Evolutionary conservation across 2,329 filamentous ascomycete species (phyloP), one percentile per base, ranked within the genome.

Genomic region (Calonectria honghensis): DNA sequence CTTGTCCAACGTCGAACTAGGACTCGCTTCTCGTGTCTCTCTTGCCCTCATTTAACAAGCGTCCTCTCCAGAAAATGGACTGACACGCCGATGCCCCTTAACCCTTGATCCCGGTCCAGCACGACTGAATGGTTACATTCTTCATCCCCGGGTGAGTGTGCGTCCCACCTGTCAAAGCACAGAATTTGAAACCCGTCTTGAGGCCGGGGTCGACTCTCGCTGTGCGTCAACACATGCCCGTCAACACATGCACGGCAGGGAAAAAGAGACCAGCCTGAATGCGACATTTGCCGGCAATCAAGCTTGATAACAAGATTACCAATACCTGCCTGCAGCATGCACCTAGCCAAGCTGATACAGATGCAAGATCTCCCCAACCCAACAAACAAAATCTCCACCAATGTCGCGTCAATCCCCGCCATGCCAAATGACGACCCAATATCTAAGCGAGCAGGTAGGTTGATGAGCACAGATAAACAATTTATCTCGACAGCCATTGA

Each of bases 121-220:
- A n/a, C 45, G 65, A 73, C 59, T 73, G 65, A 57, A 65, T 39
- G 45, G 71, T 73, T 65, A 69, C 57, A 73, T 65, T 65, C 45
- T 63, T 52, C 27, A 14, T 66, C 64, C 64, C 41, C 20, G 32
- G 9, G 61, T 27, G 32, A 61, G 37, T 29, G 27, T 59, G 32
- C 32, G 52, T 41, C 27, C 64, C 45, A 37, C 64, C 52, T 41
- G 24, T 51, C 27, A 37, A 50, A 68, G 65, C 64, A 72, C 70
- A 37, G 45, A 31, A 41, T 68, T 72, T 64, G 64, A 72, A 72
- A 72, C 70, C 18, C 39, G 39, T 65, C 57, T 63, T 63, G 20
- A 41, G 32, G 37, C 52, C 52, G 31, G 52, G 29, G 52, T 24
- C n/a, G 57, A 29, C 35, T 18, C 13, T n/a, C 24, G 52, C 27